phyloP scores from a whole-genome alignment of 805 yeast genomes.

The Wickerhamiella siamensis region DNA sequence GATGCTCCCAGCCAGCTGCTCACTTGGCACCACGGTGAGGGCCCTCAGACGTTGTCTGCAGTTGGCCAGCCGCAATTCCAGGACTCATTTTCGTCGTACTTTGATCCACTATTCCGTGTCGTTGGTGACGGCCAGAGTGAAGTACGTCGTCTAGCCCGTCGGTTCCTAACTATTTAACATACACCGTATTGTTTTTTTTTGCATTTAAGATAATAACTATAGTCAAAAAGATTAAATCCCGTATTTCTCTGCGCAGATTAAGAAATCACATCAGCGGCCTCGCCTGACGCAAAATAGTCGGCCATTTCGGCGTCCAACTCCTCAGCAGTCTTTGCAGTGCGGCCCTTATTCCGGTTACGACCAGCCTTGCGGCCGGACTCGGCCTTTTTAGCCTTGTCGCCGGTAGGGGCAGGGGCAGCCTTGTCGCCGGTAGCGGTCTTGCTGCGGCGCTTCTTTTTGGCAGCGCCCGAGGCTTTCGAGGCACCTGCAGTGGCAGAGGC shows the following conservation, averaged over 20 bases:
- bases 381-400: constrained; percentile 9
- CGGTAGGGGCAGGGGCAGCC: constrained; percentile 9
- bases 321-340: constrained; percentile 64
- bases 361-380: constrained; percentile 22
- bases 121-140: neutral
- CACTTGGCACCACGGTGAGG: constrained; percentile 14
- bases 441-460: constrained; percentile 6
- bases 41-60: constrained; percentile 10
- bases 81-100: constrained; percentile 15
- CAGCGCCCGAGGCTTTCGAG: constrained; percentile 3
- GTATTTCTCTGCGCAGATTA: neutral
- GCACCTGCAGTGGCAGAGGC: constrained; percentile 8
- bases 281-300: constrained; percentile 50
- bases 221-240: neutral
- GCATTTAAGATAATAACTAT: neutral
- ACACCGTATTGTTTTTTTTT: neutral
- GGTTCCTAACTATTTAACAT: neutral
- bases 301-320: constrained; percentile 97
- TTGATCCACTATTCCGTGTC: constrained; percentile 11
- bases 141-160: neutral
- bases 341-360: constrained; percentile 20
- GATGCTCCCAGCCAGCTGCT: constrained; percentile 11
- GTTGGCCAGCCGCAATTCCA: constrained; percentile 14
- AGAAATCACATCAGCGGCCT: constrained; percentile 11
- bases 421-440: constrained; percentile 1